Percentiles rank a stretch among this genome's conserved stretches.
Conservation (phyloP, 768 basidiomycete species). For the Solioccasus polychromus region DNA sequence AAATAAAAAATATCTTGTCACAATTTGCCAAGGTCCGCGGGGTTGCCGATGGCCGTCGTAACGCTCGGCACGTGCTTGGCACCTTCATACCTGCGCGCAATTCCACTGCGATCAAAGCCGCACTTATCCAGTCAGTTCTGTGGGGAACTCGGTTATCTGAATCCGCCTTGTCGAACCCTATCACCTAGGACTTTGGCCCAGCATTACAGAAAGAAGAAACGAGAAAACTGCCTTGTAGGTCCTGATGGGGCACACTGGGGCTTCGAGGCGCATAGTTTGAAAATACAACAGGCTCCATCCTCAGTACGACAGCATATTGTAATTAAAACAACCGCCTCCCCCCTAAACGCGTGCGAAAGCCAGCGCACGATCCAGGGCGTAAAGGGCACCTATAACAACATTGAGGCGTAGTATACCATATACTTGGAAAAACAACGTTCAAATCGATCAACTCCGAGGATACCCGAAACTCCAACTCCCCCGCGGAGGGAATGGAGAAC, state of each 20-base stretch:
- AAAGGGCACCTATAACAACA: constrained; percentile 1
- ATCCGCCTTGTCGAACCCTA: not conserved
- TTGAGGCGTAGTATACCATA: constrained; percentile 11
- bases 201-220: too few relatives aligned
- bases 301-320: not conserved
- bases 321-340: constrained; percentile 5
- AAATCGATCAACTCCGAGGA: not conserved
- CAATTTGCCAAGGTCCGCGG: too few relatives aligned
- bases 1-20: too few relatives aligned
- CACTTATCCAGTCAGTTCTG: too few relatives aligned
- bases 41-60: too few relatives aligned
- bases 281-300: too few relatives aligned
- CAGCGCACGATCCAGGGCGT: constrained; percentile 8
- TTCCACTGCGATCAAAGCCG: too few relatives aligned
- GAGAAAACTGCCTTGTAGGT: not conserved
- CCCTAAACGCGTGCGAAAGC: constrained; percentile 6
- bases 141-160: too few relatives aligned
- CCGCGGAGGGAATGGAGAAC: constrained; percentile 1
- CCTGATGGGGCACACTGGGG: not conserved
- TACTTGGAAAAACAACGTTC: constrained; percentile 2
- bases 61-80: too few relatives aligned
- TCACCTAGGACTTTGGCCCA: not conserved
- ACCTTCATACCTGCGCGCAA: too few relatives aligned
- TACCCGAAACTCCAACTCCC: not conserved
- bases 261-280: not conserved